Percentiles rank a stretch among this genome's conserved stretches.
Conservation (phyloP, 2,329 filamentous ascomycete species). For the Lasiodiplodia gonubiensis region DNA sequence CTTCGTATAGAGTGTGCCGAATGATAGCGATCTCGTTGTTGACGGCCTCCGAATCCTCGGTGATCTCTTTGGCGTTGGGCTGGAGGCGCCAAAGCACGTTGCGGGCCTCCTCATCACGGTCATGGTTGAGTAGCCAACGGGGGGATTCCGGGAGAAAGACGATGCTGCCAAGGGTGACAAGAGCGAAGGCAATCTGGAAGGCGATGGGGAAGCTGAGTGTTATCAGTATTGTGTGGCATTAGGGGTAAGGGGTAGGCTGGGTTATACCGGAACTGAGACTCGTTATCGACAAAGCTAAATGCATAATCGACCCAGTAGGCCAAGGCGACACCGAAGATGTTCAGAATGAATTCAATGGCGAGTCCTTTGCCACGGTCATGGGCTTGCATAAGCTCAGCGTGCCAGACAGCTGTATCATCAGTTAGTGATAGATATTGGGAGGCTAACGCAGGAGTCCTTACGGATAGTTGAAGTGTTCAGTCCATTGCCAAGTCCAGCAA, state of each 20-base stretch:
- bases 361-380: slow-evolving; percentile 53
- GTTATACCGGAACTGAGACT: slow-evolving; percentile 31
- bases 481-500: slow-evolving; percentile 53
- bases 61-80: slow-evolving; percentile 34
- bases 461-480: slow-evolving; percentile 53
- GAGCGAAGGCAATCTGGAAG: slow-evolving; percentile 52
- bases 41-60: slow-evolving; percentile 35
- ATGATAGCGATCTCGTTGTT: slow-evolving; percentile 45
- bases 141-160: slow-evolving; percentile 64
- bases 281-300: slow-evolving; percentile 49
- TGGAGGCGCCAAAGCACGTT: slow-evolving; percentile 46
- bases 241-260: slow-evolving; percentile 19
- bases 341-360: slow-evolving; percentile 50
- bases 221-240: slow-evolving; percentile 47
- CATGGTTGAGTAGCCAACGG: slow-evolving; percentile 62
- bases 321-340: slow-evolving; percentile 49
- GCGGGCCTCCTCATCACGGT: slow-evolving; percentile 58
- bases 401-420: slow-evolving; percentile 54
- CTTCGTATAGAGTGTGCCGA: slow-evolving; percentile 49
- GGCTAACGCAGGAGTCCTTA: slow-evolving; percentile 30
- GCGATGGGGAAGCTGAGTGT: slow-evolving; percentile 50
- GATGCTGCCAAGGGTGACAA: slow-evolving; percentile 47
- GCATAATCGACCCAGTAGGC: slow-evolving; percentile 50
- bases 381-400: slow-evolving; percentile 54
- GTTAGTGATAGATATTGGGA: slow-evolving; percentile 9